Percentiles rank a stretch among this genome's conserved stretches.
Evolutionary conservation across 441 rosid genomes (phyloP).

Genomic region (Euphorbia schlechtendalii): DNA sequence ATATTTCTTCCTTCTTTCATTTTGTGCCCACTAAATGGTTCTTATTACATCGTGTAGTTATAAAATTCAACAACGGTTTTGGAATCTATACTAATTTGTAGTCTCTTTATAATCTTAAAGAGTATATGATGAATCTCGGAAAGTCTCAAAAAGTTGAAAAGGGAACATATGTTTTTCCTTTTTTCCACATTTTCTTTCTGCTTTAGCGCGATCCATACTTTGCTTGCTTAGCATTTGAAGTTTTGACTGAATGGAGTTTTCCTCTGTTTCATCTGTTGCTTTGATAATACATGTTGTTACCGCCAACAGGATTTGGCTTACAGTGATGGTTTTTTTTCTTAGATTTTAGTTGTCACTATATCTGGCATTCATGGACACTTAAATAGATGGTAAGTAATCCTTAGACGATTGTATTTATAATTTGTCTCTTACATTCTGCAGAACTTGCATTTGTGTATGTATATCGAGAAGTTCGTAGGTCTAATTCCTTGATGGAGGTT

Average conservation of each 20-base stretch:
- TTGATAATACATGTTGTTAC: too few relatives aligned
- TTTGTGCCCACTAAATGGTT: not conserved
- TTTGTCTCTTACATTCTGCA: conserved; percentile 27
- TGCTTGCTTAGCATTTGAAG: not conserved
- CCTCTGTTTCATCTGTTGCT: too few relatives aligned
- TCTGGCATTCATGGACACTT: not conserved
- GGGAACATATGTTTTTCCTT: too few relatives aligned
- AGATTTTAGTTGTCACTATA: not conserved
- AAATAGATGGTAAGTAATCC: not conserved
- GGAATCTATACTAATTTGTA: not conserved
- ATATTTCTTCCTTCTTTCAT: not conserved
- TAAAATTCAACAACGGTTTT: not conserved
- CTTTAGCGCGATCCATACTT: not conserved
- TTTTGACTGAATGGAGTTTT: conserved; percentile 1
- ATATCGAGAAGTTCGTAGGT: conserved; percentile 57
- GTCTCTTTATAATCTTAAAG: not conserved
- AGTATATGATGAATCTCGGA: not conserved
- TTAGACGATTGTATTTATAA: not conserved
- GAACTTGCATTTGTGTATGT: conserved; percentile 80
- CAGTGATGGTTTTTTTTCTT: too few relatives aligned
- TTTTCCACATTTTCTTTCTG: too few relatives aligned
- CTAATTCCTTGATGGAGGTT: conserved; percentile 27
- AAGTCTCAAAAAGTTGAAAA: not conserved
- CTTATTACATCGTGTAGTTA: not conserved
- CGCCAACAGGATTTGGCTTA: too few relatives aligned